phyloP scores from a whole-genome alignment of 164 flowering plant genomes.

The Umbilicus rupestris region DNA sequence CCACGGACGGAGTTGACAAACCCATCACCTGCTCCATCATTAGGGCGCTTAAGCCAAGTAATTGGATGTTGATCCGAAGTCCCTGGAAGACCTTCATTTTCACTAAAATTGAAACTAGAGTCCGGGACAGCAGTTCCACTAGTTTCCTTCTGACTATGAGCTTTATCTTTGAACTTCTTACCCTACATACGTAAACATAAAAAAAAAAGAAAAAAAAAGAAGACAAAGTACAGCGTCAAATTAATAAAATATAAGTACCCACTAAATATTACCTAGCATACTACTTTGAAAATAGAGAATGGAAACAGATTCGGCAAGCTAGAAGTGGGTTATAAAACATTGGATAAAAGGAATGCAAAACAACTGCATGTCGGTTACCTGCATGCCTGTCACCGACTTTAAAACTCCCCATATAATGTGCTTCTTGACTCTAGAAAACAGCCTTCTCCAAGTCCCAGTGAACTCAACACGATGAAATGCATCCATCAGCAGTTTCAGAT shows the following conservation, averaged over 20 bases:
- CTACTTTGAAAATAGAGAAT: background rate
- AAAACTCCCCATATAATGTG: slow-evolving; percentile 97
- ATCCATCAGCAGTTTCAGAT: slow-evolving; percentile 89
- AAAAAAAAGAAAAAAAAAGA: background rate
- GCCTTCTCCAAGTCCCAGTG: slow-evolving; percentile 91
- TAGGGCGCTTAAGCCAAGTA: slow-evolving; percentile 55
- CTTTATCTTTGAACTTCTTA: slow-evolving; percentile 91
- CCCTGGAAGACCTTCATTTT: slow-evolving; percentile 66
- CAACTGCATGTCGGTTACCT: slow-evolving; percentile 32
- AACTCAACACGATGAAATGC: slow-evolving; percentile 83
- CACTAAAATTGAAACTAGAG: slow-evolving; percentile 65
- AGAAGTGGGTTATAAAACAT: background rate
- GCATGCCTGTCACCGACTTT: slow-evolving; percentile 99
- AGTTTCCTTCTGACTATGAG: slow-evolving; percentile 50
- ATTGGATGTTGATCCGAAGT: slow-evolving; percentile 57
- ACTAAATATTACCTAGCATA: background rate
- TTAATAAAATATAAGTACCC: background rate
- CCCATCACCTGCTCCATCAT: slow-evolving; percentile 96
- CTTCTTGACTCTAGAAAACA: slow-evolving; percentile 92
- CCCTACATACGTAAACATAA: slow-evolving; percentile 39
- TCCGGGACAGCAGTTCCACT: slow-evolving; percentile 42
- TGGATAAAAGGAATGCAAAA: background rate
- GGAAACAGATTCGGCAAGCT: background rate
- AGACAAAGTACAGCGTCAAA: too few species aligned
- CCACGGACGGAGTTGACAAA: slow-evolving; percentile 93